Conservation (phyloP, 805 yeast genomes). For the Candida adriatica region DNA sequence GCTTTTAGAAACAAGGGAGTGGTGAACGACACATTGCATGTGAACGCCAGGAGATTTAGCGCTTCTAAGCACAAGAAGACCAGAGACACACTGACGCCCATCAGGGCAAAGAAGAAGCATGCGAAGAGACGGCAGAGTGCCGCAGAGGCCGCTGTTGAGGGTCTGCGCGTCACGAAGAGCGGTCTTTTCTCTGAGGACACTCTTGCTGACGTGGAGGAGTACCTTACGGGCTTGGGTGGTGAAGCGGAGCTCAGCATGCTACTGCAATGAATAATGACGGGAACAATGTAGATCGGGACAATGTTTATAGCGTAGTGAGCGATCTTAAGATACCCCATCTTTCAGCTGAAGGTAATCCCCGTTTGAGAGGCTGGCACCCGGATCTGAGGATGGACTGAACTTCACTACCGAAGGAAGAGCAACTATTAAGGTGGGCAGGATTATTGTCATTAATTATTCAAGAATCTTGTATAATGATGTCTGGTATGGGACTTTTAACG, state of each 20-base stretch:
- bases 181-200: slow-evolving; percentile 75
- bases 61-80: slow-evolving; percentile 7
- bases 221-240: slow-evolving; percentile 44
- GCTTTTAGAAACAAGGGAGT: slow-evolving; percentile 84
- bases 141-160: slow-evolving; percentile 72
- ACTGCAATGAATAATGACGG: slow-evolving; percentile 19
- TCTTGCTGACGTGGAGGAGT: slow-evolving; percentile 67
- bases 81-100: slow-evolving; percentile 16
- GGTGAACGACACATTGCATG: slow-evolving; percentile 23
- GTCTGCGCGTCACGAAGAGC: slow-evolving; percentile 64
- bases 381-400: no score
- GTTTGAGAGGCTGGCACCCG: no score
- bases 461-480: no score
- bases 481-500: no score
- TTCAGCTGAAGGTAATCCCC: no score
- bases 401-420: no score
- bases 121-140: slow-evolving; percentile 51
- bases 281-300: no score
- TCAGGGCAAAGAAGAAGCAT: slow-evolving; percentile 10
- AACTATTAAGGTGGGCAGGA: no score
- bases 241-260: slow-evolving; percentile 34
- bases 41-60: slow-evolving; percentile 21
- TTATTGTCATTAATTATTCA: no score
- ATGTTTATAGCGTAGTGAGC: no score
- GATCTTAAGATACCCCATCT: no score